These are phyloP conservation scores for Camelina neglecta DNA, from an alignment of 345 rosid genomes.

Conservation along the genomic window DNA sequence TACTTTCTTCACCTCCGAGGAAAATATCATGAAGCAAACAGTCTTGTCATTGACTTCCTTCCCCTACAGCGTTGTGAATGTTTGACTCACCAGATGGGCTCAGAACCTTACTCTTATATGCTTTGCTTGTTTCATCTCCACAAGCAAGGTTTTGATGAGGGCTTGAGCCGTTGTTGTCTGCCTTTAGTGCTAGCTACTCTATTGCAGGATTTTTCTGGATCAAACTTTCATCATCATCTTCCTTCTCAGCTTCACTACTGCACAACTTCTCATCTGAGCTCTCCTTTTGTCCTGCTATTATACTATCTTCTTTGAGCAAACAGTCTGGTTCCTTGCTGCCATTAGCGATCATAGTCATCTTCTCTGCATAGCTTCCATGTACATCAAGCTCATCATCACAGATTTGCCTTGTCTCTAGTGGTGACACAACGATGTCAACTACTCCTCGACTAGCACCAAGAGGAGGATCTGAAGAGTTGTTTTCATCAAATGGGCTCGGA, in stretches of 20 bases:
- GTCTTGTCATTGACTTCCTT: not conserved
- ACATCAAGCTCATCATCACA: conserved; percentile 2
- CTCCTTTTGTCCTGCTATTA: too few species aligned
- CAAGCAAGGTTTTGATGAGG: conserved; percentile 1
- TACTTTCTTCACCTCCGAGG: conserved; percentile 3
- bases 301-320: too few species aligned
- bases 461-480: conserved; percentile 3
- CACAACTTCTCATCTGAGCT: too few species aligned
- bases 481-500: not conserved
- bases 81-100: conserved; percentile 8
- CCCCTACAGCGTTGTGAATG: not conserved
- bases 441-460: not conserved
- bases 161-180: not conserved
- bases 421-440: not conserved
- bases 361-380: not conserved
- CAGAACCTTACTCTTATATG: not conserved
- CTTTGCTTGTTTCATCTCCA: not conserved
- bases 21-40: not conserved
- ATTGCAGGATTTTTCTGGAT: not conserved
- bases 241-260: not conserved
- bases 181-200: not conserved
- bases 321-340: too few species aligned
- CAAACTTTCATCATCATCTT: conserved; percentile 2
- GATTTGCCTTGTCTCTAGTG: not conserved
- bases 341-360: not conserved